These are phyloP conservation scores for Niveomyces coronatus DNA, from an alignment of 2,329 filamentous ascomycete species.

Conservation along the genomic window DNA sequence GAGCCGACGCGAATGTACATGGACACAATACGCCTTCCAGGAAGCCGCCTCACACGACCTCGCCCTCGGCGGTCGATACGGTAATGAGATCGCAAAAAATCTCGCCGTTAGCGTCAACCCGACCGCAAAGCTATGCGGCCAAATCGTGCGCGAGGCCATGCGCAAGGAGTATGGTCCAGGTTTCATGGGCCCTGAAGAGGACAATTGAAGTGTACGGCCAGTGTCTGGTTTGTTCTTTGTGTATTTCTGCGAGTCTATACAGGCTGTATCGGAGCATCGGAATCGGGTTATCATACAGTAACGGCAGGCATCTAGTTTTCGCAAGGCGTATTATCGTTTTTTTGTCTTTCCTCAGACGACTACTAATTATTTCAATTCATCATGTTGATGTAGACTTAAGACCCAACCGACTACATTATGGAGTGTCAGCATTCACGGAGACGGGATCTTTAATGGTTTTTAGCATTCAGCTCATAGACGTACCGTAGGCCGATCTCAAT, in stretches of 20 bases:
- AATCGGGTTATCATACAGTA: conserved; percentile 6
- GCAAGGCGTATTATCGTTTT: conserved; percentile 4
- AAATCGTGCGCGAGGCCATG: conserved; percentile 61
- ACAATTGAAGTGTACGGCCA: conserved; percentile 7
- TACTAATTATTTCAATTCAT: too few species aligned
- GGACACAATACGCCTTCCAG: conserved; percentile 48
- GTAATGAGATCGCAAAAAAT: conserved; percentile 54
- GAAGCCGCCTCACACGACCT: conserved; percentile 53
- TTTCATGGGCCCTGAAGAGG: conserved; percentile 26
- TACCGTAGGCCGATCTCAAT: conserved; percentile 36
- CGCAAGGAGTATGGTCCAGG: conserved; percentile 54
- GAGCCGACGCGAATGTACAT: conserved; percentile 33
- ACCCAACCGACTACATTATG: conserved; percentile 21
- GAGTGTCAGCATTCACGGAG: conserved; percentile 3
- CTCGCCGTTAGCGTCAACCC: conserved; percentile 57
- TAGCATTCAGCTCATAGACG: conserved; percentile 7
- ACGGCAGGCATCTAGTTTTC: conserved; percentile 7
- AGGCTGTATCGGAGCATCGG: conserved; percentile 4
- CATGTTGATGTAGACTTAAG: conserved; percentile 10
- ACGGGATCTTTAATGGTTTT: background rate
- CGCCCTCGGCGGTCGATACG: conserved; percentile 52
- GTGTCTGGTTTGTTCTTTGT: background rate
- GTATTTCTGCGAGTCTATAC: background rate
- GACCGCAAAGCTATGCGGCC: conserved; percentile 57
- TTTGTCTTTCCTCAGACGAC: background rate